Evolutionary conservation across 2,329 filamentous ascomycete genomes (phyloP).

Genomic region (Sclerotinia spermophila): DNA sequence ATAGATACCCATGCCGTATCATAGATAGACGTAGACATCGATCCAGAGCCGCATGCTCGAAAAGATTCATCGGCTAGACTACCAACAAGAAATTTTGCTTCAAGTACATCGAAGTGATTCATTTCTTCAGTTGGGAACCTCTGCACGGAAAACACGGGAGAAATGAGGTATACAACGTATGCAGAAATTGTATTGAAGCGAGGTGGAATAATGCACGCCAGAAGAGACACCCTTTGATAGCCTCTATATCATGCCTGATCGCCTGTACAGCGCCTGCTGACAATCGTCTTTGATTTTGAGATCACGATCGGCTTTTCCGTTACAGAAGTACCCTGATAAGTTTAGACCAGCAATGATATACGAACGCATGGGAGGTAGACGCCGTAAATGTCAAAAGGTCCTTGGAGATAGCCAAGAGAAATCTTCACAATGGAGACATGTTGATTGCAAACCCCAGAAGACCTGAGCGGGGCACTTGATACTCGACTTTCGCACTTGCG

Average conservation of each 20-base stretch:
- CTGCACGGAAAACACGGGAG: background rate
- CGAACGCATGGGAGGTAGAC: background rate
- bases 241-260: background rate
- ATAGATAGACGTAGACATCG: conserved; percentile 5
- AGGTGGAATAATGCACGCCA: background rate
- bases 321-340: background rate
- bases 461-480: background rate
- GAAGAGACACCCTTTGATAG: too few species aligned
- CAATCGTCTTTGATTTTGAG: background rate
- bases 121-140: background rate
- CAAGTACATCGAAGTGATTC: background rate
- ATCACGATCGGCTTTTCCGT: background rate
- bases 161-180: background rate
- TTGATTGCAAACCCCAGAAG: background rate
- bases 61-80: background rate
- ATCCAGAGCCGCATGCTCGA: background rate
- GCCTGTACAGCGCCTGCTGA: background rate
- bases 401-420: background rate
- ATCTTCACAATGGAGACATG: background rate
- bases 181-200: background rate
- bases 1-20: conserved; percentile 12
- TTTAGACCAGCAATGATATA: background rate
- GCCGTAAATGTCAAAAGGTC: background rate
- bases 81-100: background rate
- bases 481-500: background rate